phyloP scores from a whole-genome alignment of 176 grass and related monocot species.

The Echinochloa phyllopogon region DNA sequence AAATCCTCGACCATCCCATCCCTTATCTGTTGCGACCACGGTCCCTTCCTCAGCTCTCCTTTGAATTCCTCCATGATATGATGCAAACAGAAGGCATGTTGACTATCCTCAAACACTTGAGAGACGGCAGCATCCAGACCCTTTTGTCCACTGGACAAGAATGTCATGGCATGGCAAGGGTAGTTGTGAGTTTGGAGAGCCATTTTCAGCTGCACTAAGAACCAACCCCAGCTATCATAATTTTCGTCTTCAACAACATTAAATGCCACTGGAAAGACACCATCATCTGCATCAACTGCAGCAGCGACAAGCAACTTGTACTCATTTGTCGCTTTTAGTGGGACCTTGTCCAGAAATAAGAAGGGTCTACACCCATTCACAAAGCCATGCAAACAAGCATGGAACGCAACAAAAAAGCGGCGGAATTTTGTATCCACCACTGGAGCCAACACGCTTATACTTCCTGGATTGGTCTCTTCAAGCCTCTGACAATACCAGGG shows the following conservation, averaged over 20 bases:
- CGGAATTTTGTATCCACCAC: constrained; percentile 71
- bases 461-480: constrained; percentile 90
- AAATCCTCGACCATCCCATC: constrained; percentile 85
- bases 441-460: constrained; percentile 66
- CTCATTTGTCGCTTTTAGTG: constrained; percentile 86
- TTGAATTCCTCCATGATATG: constrained; percentile 89
- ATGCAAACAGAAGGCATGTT: constrained; percentile 82
- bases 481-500: constrained; percentile 88
- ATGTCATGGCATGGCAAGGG: constrained; percentile 59
- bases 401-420: constrained; percentile 89
- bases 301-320: constrained; percentile 86
- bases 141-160: constrained; percentile 84
- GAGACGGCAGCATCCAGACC: constrained; percentile 79
- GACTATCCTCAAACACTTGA: constrained; percentile 76
- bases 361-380: constrained; percentile 81
- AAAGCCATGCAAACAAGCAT: constrained; percentile 93
- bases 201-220: constrained; percentile 77
- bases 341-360: constrained; percentile 90
- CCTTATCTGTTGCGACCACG: constrained; percentile 76
- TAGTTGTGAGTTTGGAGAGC: constrained; percentile 64
- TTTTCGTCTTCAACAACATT: constrained; percentile 92
- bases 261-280: constrained; percentile 88
- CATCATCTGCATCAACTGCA: constrained; percentile 82
- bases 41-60: constrained; percentile 76
- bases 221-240: constrained; percentile 93